Evolutionary conservation across 106 monocot genomes (phyloP), one percentile per base, ranked within the genome.

Genomic region (Apostasia shenzhenica): DNA sequence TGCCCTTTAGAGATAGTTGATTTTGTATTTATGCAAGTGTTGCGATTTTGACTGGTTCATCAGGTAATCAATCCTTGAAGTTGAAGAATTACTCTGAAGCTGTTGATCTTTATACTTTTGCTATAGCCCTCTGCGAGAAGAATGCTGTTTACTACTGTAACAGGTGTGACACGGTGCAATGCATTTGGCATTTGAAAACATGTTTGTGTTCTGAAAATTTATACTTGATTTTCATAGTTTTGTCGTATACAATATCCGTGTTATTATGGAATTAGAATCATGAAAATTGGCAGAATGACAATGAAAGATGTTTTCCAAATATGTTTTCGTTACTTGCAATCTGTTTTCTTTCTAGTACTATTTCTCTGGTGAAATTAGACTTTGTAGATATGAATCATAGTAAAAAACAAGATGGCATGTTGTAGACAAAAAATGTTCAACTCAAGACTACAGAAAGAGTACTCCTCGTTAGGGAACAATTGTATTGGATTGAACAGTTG

Each of bases 111-210:
- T 94, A 94, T 72, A 94, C 82, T 66, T 84, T 75, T 68, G 89
- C 89, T 39, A 89, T 89, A 72, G 86, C 89, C 57, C 78, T 94
- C 8, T 67, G 68, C 42, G 73, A 82, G 65, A 82, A 66, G n/a
- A 92, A 88, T 70, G 89, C 93, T 52, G 71, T 94, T 80, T 94
- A 86, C 73, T 94, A 86, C 51, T 82, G 86, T 73, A 94, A 94
- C 81, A 89, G 93, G 93, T 89, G 67, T 67, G 68, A 52, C 45
- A 64, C 10, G 14, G 26, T 60, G 39, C 60, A 60, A 41, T 37
- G 5, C 41, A 41, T 14, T 60, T 60, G 60, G 5, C 40, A 42
- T 8, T 60, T 41, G 14, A 60, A 8, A 13, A 60, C 41, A 6
- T 41, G 40, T 8, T 41, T 60, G 39, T 60, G 40, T 13, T 41